A percentile compares a stretch with the other conserved stretches of the same genome.
Conservation (phyloP, 768 basidiomycete species). For the Xanthoconium stramineum region DNA sequence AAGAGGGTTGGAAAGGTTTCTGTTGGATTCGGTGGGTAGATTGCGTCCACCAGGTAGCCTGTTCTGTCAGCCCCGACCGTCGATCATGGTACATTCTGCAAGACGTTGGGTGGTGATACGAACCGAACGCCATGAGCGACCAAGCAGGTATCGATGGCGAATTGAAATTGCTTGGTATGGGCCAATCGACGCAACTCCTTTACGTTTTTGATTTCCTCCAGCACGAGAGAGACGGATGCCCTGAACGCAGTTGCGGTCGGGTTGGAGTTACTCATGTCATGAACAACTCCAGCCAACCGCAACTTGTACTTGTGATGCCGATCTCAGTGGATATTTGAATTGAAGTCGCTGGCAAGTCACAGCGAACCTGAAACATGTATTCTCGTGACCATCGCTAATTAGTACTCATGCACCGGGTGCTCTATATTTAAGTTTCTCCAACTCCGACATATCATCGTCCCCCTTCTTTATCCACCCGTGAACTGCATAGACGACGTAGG, state of each 20-base stretch:
- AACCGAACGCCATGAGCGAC: conserved; percentile 44
- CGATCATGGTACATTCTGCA: background rate
- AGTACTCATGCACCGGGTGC: conserved; percentile 49
- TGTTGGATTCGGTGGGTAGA: conserved; percentile 34
- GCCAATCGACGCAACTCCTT: conserved; percentile 6
- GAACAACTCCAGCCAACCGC: too few relatives aligned
- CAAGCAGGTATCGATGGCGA: conserved; percentile 41
- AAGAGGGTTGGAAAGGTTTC: conserved; percentile 37
- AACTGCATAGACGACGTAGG: conserved; percentile 45
- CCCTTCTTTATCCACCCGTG: conserved; percentile 43
- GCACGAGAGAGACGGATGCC: conserved; percentile 21
- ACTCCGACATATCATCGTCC: conserved; percentile 43
- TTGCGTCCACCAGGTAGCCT: conserved; percentile 53
- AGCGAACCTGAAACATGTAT: background rate
- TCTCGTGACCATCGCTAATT: too few relatives aligned
- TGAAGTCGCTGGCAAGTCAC: too few relatives aligned
- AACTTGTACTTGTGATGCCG: too few relatives aligned
- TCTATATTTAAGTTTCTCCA: conserved; percentile 53
- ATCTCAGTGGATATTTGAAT: too few relatives aligned
- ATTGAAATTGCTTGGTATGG: conserved; percentile 20
- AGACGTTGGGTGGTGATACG: conserved; percentile 7
- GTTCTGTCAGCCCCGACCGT: conserved; percentile 1
- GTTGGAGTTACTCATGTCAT: too few relatives aligned
- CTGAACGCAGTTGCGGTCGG: conserved; percentile 2
- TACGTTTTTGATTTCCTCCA: conserved; percentile 7